Evolutionary conservation across 352 stramenopile species (phyloP), one percentile per base, ranked within the genome.

Genomic region (Phytophthora tentaculata): DNA sequence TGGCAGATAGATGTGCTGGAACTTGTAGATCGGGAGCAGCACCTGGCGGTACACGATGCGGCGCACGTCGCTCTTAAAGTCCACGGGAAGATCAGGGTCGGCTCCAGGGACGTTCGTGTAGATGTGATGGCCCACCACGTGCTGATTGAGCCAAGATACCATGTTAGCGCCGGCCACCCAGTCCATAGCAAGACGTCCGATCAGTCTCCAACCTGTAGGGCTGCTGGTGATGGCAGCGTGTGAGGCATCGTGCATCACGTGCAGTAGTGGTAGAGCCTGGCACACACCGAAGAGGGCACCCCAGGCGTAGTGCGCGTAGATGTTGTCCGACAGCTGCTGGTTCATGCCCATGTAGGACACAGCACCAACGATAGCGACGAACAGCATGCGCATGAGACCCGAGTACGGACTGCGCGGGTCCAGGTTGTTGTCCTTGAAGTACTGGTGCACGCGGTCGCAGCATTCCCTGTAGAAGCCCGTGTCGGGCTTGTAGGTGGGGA

Each of bases 121-220:
- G 61, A 95, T 95, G 81, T 98, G 96, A 79, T 98, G 96, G 51
- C 92, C 96, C 62, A 98, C 93, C 6, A 97, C 94, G 82, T 98
- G 96, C 79, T 98, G 96, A 71, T 98, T 96, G 35, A 98, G 87
- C 95, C 92, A 98, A 79, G 86, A 97, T 61, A 90, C 78, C 88
- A 96, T 97, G 80, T 80, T 96, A n/a, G 86, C 88, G 28, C 92
- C 93, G 17, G 91, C 86, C 29, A 97, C 94, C 84, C 92, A 97
- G 75, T 98, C 92, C 81, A 98, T 92, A 41, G 78, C 88, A 50
- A 84, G 86, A 60, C 86, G 89, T 53, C 79, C 93, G 35, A 89
- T 91, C 35, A 94, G 57, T 23, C 74, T 80, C 80, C 89, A 97
- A 44, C 91, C 61, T 52, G 70, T 84, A 10, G 81, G 89, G 61